These are phyloP conservation scores for Hortiboletus flavorubellus DNA, from an alignment of 768 basidiomycete species.

Conservation along the genomic window DNA sequence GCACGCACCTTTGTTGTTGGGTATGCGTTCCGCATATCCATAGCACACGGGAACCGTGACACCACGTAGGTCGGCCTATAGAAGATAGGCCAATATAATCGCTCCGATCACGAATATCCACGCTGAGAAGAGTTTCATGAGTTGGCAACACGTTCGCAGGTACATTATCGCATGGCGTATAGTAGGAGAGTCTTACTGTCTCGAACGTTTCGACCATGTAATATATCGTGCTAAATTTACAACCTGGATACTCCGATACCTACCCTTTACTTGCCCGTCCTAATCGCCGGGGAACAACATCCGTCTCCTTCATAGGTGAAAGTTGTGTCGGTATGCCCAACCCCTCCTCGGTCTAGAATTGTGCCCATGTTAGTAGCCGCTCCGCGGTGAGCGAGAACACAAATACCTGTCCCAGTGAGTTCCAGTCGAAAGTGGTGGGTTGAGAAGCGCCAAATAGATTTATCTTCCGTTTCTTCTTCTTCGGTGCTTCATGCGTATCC, in stretches of 20 bases:
- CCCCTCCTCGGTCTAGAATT: conserved; percentile 34
- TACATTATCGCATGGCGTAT: neutral
- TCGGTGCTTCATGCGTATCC: conserved; percentile 34
- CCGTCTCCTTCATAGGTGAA: conserved; percentile 62
- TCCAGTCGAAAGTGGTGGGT: conserved; percentile 44
- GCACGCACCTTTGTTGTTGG: conserved; percentile 44
- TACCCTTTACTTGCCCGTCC: conserved; percentile 28
- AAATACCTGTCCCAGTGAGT: conserved; percentile 39
- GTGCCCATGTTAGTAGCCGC: neutral
- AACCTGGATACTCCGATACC: neutral
- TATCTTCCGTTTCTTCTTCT: conserved; percentile 72
- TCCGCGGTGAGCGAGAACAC: conserved; percentile 1
- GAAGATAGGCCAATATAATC: conserved; percentile 69
- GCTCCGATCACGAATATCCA: conserved; percentile 68
- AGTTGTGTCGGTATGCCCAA: conserved; percentile 64
- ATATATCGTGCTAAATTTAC: neutral
- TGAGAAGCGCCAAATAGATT: conserved; percentile 50
- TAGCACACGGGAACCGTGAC: conserved; percentile 44
- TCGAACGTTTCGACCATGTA: neutral
- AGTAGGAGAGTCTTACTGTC: neutral
- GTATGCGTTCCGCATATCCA: conserved; percentile 59
- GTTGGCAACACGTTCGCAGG: conserved; percentile 53
- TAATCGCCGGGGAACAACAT: conserved; percentile 45
- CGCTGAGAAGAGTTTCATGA: conserved; percentile 87
- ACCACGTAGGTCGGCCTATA: conserved; percentile 47